Evolutionary conservation across 768 basidiomycete species (phyloP).

Genomic region (Dictyophora rubrovolvata): DNA sequence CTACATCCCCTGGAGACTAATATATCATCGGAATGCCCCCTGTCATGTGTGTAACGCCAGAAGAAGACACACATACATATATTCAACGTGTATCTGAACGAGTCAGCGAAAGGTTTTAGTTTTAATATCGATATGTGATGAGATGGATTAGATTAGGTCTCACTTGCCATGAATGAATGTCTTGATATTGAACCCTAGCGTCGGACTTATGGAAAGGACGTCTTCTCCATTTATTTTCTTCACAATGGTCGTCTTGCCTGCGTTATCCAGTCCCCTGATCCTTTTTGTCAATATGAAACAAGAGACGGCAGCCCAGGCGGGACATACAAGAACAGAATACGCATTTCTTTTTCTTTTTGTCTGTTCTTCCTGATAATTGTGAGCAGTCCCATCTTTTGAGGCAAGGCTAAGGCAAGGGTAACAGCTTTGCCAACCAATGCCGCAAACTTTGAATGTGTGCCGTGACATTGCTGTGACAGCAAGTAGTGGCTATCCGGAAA

Average conservation of each 20-base stretch:
- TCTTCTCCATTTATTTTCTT: constrained; percentile 93
- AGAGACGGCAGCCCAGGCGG: not conserved
- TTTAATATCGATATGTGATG: constrained; percentile 13
- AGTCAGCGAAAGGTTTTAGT: constrained; percentile 6
- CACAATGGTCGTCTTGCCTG: constrained; percentile 96
- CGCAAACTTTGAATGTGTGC: too few species aligned
- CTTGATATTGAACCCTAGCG: constrained; percentile 98
- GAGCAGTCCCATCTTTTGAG: constrained; percentile 74
- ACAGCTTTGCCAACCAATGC: too few species aligned
- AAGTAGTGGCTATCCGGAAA: too few species aligned
- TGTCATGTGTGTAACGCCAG: not conserved
- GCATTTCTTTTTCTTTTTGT: constrained; percentile 93
- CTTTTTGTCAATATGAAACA: not conserved
- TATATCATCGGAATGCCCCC: not conserved
- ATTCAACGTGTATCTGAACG: constrained; percentile 32
- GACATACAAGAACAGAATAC: constrained; percentile 81
- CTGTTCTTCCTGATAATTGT: constrained; percentile 96
- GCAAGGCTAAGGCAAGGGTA: not conserved
- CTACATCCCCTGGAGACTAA: constrained; percentile 77
- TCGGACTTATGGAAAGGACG: constrained; percentile 80
- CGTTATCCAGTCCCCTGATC: constrained; percentile 88
- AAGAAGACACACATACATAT: constrained; percentile 25
- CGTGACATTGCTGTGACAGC: too few species aligned
- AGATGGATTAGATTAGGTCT: constrained; percentile 23
- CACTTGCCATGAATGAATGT: constrained; percentile 88